A percentile compares a stretch with the other conserved stretches of the same genome.
Conservation (phyloP, 345 rosid genomes). For the Noccaea bulbosa region DNA sequence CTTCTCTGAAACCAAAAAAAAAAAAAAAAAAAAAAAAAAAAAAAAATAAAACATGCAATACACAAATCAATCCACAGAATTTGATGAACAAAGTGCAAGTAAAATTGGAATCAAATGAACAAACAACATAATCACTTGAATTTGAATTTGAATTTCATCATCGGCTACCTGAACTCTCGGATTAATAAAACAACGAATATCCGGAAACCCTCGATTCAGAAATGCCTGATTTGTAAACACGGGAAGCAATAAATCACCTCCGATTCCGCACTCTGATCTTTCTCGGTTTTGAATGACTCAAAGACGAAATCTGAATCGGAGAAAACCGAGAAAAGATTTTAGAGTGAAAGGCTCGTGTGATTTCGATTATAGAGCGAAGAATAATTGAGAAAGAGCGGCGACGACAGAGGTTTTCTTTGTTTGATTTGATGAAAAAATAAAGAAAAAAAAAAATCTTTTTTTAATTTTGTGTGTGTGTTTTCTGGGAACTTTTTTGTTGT, state of each 20-base stretch:
- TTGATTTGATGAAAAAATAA: slow-evolving; percentile 34
- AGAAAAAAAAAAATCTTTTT: background rate
- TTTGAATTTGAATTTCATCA: background rate
- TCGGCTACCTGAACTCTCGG: slow-evolving; percentile 24
- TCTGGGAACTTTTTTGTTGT: background rate
- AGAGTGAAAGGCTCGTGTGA: background rate
- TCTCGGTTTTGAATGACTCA: background rate
- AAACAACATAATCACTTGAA: background rate
- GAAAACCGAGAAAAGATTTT: slow-evolving; percentile 13
- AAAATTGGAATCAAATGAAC: background rate
- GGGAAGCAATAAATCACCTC: background rate
- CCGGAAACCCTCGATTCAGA: slow-evolving; percentile 10
- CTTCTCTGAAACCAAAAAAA: background rate
- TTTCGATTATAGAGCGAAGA: slow-evolving; percentile 1
- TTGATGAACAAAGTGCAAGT: background rate
- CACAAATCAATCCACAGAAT: slow-evolving; percentile 13
- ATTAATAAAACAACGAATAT: slow-evolving; percentile 15
- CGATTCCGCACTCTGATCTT: slow-evolving; percentile 8
- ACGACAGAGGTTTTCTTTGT: slow-evolving; percentile 28
- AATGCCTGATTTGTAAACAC: slow-evolving; percentile 4
- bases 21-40: background rate
- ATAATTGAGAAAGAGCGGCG: slow-evolving; percentile 13
- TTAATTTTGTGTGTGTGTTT: background rate
- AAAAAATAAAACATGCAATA: slow-evolving; percentile 15
- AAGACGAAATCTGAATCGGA: slow-evolving; percentile 29